These are phyloP conservation scores for Annona squamosa DNA, from an alignment of 164 flowering plant species.

Conservation along the genomic window DNA sequence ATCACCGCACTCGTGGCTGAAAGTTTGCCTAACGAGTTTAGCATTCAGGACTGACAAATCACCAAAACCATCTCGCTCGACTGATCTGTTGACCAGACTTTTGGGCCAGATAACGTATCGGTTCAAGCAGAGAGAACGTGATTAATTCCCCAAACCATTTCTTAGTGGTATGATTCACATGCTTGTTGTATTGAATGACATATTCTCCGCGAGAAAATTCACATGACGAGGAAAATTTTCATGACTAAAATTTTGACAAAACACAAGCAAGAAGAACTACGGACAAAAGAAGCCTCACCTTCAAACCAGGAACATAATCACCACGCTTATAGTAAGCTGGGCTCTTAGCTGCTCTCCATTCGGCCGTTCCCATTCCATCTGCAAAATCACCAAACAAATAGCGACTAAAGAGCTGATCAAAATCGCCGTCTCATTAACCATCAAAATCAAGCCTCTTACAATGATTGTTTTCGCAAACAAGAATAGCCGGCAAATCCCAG, in stretches of 20 bases:
- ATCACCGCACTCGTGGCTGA: no score
- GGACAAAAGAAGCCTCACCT: conserved; percentile 35
- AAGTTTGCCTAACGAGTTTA: no score
- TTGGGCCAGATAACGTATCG: no score
- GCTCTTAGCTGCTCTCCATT: conserved; percentile 97
- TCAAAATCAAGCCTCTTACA: conserved; percentile 28
- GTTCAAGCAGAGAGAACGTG: no score
- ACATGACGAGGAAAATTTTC: background rate
- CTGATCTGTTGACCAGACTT: no score
- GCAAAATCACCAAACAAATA: conserved; percentile 9
- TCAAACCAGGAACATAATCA: conserved; percentile 96
- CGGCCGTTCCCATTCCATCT: conserved; percentile 99
- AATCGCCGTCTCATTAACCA: background rate
- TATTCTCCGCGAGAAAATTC: background rate
- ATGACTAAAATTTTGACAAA: background rate
- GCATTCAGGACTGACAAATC: no score
- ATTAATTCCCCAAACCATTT: no score
- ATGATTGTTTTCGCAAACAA: conserved; percentile 98
- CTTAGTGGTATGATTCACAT: no score
- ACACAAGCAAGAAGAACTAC: background rate
- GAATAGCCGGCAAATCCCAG: conserved; percentile 87
- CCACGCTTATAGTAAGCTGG: conserved; percentile 96
- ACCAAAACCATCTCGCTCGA: no score
- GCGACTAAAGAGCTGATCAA: background rate
- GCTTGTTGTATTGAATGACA: background rate